Evolutionary conservation across 768 basidiomycete species (phyloP), one percentile per base, ranked within the genome.

Genomic region (Phallus indusiatus): DNA sequence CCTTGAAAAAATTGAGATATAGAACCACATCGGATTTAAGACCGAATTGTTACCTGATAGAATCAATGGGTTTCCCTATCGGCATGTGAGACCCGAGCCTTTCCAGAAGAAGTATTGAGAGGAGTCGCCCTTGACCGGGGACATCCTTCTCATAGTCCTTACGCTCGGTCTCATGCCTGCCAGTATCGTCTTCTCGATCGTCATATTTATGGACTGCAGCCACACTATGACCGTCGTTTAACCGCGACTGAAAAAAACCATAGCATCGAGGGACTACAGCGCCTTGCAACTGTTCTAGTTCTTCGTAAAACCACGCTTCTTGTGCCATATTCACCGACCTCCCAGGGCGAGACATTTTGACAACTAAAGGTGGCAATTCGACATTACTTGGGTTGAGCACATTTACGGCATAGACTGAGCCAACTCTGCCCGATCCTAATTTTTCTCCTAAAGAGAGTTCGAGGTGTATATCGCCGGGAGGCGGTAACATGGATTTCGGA

Each of bases 261-360:
- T 37, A 60, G 20, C 37, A 60, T 12, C 56, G 54, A 5, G 59
- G 54, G 17, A 56, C 55, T 12, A 48, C 56, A 6, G 18, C 18
- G 16, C 59, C 59, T 35, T 60, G 59, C 20, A 60, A 10, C 2
- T 20, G 34, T 47, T 60, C 55, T 42, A 60, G 42, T 20, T 60
- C 59, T 28, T 60, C 59, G 42, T 60, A 60, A 42, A 60, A 60
- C 59, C 59, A 60, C 8, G 59, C 54, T 35, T 60, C 59, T n/a
- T 35, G n/a, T n/a, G n/a, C 52, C 52, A 53, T 33, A 35, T 53
- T 22, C 24, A 20, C 52, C 18, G 52, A 53, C 3, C 52, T 17
- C 12, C 24, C n/a, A 14, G 17, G 52, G 17, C 28, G 11, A 6
- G n/a, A n/a, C n/a, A n/a, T n/a, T n/a, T n/a, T n/a, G n/a, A n/a